Conservation (phyloP, 352 stramenopile genomes). For the Phytophthora nicotianae region DNA sequence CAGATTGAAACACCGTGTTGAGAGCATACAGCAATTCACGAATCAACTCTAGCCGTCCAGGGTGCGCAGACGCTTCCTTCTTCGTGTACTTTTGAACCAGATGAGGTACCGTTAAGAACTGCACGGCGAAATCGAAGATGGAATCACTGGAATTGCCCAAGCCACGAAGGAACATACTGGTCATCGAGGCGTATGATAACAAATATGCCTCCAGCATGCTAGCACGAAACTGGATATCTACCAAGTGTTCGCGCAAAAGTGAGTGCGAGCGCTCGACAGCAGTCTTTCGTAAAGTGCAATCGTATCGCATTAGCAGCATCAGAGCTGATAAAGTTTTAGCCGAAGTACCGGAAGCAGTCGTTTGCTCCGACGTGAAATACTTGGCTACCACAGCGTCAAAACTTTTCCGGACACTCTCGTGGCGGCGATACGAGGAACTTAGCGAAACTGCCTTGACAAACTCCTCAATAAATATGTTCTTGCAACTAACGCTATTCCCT, state of each 20-base stretch:
- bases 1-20: slow-evolving; percentile 65
- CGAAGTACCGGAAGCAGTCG: slow-evolving; percentile 1
- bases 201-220: slow-evolving; percentile 82
- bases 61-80: slow-evolving; percentile 51
- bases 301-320: slow-evolving; percentile 67
- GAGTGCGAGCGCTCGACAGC: slow-evolving; percentile 62
- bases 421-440: slow-evolving; percentile 51
- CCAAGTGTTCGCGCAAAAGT: slow-evolving; percentile 79
- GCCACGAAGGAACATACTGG: slow-evolving; percentile 74
- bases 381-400: slow-evolving; percentile 57
- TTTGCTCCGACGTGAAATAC: slow-evolving; percentile 40
- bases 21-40: slow-evolving; percentile 64
- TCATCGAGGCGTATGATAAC: slow-evolving; percentile 74
- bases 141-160: slow-evolving; percentile 84
- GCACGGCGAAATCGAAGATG: slow-evolving; percentile 90
- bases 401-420: slow-evolving; percentile 69
- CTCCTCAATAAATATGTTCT: slow-evolving; percentile 81
- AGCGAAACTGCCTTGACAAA: slow-evolving; percentile 71
- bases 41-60: slow-evolving; percentile 65
- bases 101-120: slow-evolving; percentile 85
- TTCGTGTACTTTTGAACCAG: slow-evolving; percentile 81
- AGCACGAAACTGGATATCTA: slow-evolving; percentile 71
- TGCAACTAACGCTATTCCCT: slow-evolving; percentile 42
- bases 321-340: slow-evolving; percentile 39
- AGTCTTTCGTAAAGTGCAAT: slow-evolving; percentile 67